Conservation (phyloP, 345 rosid species). For the Viola odorata region DNA sequence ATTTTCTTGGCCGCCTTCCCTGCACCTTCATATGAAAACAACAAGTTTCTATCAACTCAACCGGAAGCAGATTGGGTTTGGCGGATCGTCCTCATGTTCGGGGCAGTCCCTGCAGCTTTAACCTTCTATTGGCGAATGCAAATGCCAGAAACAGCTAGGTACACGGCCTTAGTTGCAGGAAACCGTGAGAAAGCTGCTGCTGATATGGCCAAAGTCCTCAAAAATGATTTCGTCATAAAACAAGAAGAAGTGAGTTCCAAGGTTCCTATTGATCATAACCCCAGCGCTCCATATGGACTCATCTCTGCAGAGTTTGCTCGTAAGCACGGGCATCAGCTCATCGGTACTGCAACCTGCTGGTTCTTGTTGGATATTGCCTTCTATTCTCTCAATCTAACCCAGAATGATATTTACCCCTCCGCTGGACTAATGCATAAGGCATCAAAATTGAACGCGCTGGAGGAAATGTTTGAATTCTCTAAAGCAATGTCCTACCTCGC, state of each 20-base stretch:
- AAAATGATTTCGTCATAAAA: constrained; percentile 23
- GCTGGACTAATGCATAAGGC: constrained; percentile 23
- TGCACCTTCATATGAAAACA: background rate
- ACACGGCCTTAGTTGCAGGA: constrained; percentile 51
- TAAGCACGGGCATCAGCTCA: constrained; percentile 43
- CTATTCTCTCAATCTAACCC: constrained; percentile 49
- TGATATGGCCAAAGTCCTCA: constrained; percentile 52
- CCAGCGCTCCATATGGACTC: constrained; percentile 22
- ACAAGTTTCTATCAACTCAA: constrained; percentile 34
- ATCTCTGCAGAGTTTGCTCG: constrained; percentile 35
- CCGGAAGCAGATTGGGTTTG: constrained; percentile 44
- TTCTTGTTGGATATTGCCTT: constrained; percentile 56
- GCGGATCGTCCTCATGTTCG: constrained; percentile 51
- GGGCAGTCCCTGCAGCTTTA: constrained; percentile 44
- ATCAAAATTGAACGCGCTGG: constrained; percentile 19
- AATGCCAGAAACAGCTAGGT: constrained; percentile 61
- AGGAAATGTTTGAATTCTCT: constrained; percentile 39
- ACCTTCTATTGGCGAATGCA: constrained; percentile 56
- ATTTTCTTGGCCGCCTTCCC: constrained; percentile 16
- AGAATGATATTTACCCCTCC: constrained; percentile 49
- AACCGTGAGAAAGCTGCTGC: constrained; percentile 48
- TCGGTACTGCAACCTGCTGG: constrained; percentile 49
- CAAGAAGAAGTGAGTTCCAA: constrained; percentile 27
- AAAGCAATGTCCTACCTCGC: constrained; percentile 49
- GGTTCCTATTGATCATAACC: constrained; percentile 15